Percentiles rank a stretch among this genome's conserved stretches.
These are phyloP conservation scores for Linderina pennispora DNA, from an alignment of 192 early-diverging fungal genomes.

Conservation along the genomic window DNA sequence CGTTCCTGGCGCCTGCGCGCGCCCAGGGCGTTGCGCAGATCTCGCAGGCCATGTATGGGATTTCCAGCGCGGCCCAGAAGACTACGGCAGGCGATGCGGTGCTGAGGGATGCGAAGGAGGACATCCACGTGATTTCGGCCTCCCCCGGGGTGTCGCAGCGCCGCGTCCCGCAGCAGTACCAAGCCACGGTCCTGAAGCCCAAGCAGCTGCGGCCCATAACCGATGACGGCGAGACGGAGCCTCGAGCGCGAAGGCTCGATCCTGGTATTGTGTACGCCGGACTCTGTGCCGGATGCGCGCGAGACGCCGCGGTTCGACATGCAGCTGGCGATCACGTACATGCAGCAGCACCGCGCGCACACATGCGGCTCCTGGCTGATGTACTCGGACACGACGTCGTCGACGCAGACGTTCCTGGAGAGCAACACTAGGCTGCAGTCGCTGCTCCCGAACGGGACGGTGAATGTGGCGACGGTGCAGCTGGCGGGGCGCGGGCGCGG, in stretches of 20 bases:
- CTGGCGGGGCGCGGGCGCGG: slow-evolving; percentile 87
- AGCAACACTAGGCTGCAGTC: slow-evolving; percentile 70
- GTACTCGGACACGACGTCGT: slow-evolving; percentile 70
- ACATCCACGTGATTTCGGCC: slow-evolving; percentile 35
- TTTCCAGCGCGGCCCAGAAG: slow-evolving; percentile 17
- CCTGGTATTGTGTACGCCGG: slow-evolving; percentile 42
- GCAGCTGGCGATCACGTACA: slow-evolving; percentile 42
- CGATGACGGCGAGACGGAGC: too few species aligned
- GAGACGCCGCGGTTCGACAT: slow-evolving; percentile 59
- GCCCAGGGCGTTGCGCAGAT: slow-evolving; percentile 19
- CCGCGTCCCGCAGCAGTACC: slow-evolving; percentile 21
- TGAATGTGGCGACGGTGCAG: slow-evolving; percentile 77
- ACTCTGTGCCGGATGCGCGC: slow-evolving; percentile 28
- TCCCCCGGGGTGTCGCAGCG: slow-evolving; percentile 8
- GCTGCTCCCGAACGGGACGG: slow-evolving; percentile 69
- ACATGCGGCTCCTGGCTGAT: slow-evolving; percentile 69
- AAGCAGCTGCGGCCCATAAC: neutral
- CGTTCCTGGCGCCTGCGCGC: slow-evolving; percentile 34
- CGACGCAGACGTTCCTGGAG: slow-evolving; percentile 93
- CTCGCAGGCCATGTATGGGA: slow-evolving; percentile 17
- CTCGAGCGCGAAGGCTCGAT: slow-evolving; percentile 37
- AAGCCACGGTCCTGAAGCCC: slow-evolving; percentile 14
- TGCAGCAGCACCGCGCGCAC: slow-evolving; percentile 42
- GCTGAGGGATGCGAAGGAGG: slow-evolving; percentile 22
- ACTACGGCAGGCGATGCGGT: slow-evolving; percentile 16